Conservation (phyloP, 2,329 filamentous ascomycete genomes). For the Verticillium dahliae region DNA sequence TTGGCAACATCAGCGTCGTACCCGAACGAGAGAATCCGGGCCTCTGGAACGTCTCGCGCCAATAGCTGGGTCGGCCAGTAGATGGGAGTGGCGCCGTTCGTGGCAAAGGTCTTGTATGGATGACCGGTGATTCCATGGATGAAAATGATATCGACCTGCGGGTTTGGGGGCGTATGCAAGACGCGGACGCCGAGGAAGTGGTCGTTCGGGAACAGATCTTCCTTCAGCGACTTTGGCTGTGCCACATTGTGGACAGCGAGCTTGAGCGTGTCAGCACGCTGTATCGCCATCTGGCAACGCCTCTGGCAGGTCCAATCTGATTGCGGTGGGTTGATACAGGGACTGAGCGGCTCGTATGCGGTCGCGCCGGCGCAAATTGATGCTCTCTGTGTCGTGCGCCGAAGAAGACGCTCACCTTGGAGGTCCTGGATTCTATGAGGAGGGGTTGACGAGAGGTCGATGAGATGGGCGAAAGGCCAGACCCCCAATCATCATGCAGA, state of each 20-base stretch:
- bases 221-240: background rate
- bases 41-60: background rate
- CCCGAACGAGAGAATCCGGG: background rate
- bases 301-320: background rate
- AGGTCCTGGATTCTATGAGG: background rate
- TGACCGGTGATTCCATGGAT: background rate
- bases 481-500: background rate
- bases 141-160: background rate
- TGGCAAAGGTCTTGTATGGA: background rate
- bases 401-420: background rate
- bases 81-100: background rate
- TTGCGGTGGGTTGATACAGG: no score
- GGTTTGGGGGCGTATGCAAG: background rate
- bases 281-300: background rate
- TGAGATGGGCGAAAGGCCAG: background rate
- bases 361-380: background rate
- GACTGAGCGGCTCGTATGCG: background rate
- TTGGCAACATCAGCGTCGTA: background rate
- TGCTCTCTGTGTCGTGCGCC: background rate
- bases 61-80: constrained; percentile 1
- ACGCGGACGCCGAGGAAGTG: background rate
- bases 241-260: background rate
- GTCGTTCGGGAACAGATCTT: background rate
- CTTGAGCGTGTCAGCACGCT: background rate
- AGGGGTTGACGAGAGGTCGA: background rate